Base-by-base conservation (phyloP, 208 protist genomes). In the Acanthamoeba sp. region DNA sequence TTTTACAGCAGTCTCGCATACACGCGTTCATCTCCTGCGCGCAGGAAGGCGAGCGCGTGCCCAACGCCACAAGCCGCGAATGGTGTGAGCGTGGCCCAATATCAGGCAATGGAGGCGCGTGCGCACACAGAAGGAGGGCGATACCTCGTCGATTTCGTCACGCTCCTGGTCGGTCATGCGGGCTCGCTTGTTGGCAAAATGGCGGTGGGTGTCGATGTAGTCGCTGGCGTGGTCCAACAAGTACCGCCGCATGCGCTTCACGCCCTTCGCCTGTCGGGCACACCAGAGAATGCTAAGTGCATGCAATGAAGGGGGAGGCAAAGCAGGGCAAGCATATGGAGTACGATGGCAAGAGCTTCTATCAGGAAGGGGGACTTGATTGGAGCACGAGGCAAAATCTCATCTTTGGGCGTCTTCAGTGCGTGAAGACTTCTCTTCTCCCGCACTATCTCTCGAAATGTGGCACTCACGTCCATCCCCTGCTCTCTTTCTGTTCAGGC, bases 211-310 rank as follows among this genome's bases (percentile, higher is more conserved):
- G 55, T 90, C 55, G n/a, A 90, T 69, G 34, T 90, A 90, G 32
- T 90, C 82, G 32, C 29, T 42, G n/a, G 45, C 82, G 29, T 90
- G 82, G 38, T 90, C 82, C 42, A 90, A 29, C 42, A 90, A 66
- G 52, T 66, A 90, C 18, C 38, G 82, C 29, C 82, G 42, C 45
- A 90, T 66, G 22, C 73, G 73, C 40, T 52, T 45, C 40, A 84
- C 73, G 20, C 73, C 73, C 40, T 84, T 84, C 5, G 73, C 73
- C 73, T 84, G 73, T 84, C 10, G 16, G 29, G 34, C 27, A 4
- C 27, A 29, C 5, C 10, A 45, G 16, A 40, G 69, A 14, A 3
- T 84, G 45, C 3, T 50, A 50, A 50, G 45, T 50, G 45, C 7
- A 3, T 3, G 45, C 34, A 80, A 32, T 36, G 24, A 2, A 73